These are phyloP conservation scores for Ophiocordyceps camponoti-leonardi DNA, from an alignment of 2,329 filamentous ascomycete genomes.

Conservation along the genomic window DNA sequence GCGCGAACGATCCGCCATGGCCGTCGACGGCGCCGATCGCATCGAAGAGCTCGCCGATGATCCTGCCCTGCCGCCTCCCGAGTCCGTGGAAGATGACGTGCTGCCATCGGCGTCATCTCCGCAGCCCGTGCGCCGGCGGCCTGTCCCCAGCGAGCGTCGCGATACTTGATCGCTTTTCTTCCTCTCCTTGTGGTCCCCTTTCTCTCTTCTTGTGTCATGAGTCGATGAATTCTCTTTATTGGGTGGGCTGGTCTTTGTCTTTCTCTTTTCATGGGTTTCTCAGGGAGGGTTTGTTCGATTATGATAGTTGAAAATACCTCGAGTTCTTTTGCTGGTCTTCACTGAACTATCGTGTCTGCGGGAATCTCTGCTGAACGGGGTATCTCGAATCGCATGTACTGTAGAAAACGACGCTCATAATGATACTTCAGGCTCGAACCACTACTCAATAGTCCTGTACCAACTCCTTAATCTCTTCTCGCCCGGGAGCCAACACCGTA, in stretches of 20 bases:
- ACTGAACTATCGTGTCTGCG: too few species aligned
- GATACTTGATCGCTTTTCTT: not conserved
- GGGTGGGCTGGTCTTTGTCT: too few species aligned
- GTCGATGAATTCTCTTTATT: too few species aligned
- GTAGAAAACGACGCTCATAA: not conserved
- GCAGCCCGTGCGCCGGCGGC: not conserved
- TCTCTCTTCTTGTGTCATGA: not conserved
- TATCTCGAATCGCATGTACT: conserved; percentile 6
- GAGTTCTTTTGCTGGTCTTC: too few species aligned
- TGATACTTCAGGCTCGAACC: not conserved
- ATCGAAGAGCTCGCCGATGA: conserved; percentile 35
- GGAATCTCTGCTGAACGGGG: conserved; percentile 1
- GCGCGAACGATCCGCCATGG: conserved; percentile 25
- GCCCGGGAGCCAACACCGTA: conserved; percentile 23
- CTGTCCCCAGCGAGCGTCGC: not conserved
- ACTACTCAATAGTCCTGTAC: conserved; percentile 38
- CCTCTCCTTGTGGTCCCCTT: not conserved
- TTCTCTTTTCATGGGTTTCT: too few species aligned
- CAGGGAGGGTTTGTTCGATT: too few species aligned
- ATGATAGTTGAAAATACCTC: too few species aligned
- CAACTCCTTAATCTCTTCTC: conserved; percentile 46
- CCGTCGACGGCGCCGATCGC: conserved; percentile 20
- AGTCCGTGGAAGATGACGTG: not conserved
- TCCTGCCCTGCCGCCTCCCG: conserved; percentile 20
- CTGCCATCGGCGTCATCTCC: not conserved